Percentiles rank a stretch among this genome's conserved stretches.
Conservation (phyloP, 345 rosid genomes). For the Leavenworthia alabamica region DNA sequence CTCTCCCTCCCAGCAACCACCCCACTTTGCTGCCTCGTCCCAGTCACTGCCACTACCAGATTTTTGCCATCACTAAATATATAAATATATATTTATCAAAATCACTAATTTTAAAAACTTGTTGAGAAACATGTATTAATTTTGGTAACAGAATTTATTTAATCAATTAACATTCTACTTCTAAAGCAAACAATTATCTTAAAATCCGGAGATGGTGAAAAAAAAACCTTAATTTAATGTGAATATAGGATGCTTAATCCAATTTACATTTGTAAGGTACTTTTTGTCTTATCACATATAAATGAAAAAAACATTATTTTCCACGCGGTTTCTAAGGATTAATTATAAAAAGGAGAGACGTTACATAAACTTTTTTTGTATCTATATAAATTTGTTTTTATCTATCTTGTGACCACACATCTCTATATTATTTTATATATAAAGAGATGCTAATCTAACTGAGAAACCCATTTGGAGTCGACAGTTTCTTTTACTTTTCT, state of each 20-base stretch:
- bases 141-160: background rate
- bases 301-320: background rate
- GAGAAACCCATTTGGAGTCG: conserved; percentile 4
- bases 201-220: background rate
- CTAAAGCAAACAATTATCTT: background rate
- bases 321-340: conserved; percentile 15
- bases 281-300: background rate
- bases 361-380: conserved; percentile 12
- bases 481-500: background rate
- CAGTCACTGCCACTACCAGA: conserved; percentile 15
- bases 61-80: background rate
- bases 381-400: conserved; percentile 14
- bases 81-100: background rate
- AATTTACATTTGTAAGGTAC: background rate
- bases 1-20: conserved; percentile 23
- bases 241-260: background rate
- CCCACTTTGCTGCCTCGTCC: conserved; percentile 22
- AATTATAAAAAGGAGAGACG: conserved; percentile 8
- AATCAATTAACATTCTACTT: background rate
- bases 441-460: conserved; percentile 8
- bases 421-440: background rate
- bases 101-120: background rate
- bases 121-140: background rate
- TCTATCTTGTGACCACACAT: conserved; percentile 18
- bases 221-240: background rate